Base-by-base conservation (phyloP, 2,329 filamentous ascomycete species). In the Alternaria arborescens region DNA sequence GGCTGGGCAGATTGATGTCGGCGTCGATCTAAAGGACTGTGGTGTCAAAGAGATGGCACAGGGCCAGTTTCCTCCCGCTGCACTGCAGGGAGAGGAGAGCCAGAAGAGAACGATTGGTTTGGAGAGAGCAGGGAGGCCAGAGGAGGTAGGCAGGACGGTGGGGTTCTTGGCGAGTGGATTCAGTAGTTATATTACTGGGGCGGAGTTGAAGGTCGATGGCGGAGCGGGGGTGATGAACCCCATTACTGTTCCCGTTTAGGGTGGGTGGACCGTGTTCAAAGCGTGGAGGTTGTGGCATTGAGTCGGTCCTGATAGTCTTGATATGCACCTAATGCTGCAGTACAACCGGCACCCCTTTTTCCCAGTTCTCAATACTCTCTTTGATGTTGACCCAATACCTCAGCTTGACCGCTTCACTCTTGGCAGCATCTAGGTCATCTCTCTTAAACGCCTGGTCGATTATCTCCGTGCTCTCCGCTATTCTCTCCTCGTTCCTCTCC, bases 321-420 rank as follows among this genome's bases (percentile, higher is more conserved):
- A 1, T 44, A 38, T 26, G 24, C 26, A 34, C 8, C 57, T 58
- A 88, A 80, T 88, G 86, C 62, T 84, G 78, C 68, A 88, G 68
- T 46, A 85, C 79, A 58, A 88, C 83, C 65, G 84, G 77, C 81
- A 88, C 90, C 5, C 93, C 94, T 71, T 84, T 87, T 83, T 97
- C 93, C 94, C 94, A 97, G 64, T 89, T 87, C 75, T 90, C 83
- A 72, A 97, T 82, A 47, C 89, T 91, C 78, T 96, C 91, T 64
- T 88, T 86, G 62, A 98, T 89, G 79, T 94, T 97, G 57, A 91
- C 86, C 94, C 94, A 97, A 82, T 97, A 98, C 77, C 93, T 84
- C 81, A 97, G 79, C 77, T 86, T 84, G 2, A 97, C 88, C 46
- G 89, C 89, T 84, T 96, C 92, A 62, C 76, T 79, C 79, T 86